A percentile compares a stretch with the other conserved stretches of the same genome.
Conservation (phyloP, 2,329 filamentous ascomycete genomes). For the Cercospora berteroae region DNA sequence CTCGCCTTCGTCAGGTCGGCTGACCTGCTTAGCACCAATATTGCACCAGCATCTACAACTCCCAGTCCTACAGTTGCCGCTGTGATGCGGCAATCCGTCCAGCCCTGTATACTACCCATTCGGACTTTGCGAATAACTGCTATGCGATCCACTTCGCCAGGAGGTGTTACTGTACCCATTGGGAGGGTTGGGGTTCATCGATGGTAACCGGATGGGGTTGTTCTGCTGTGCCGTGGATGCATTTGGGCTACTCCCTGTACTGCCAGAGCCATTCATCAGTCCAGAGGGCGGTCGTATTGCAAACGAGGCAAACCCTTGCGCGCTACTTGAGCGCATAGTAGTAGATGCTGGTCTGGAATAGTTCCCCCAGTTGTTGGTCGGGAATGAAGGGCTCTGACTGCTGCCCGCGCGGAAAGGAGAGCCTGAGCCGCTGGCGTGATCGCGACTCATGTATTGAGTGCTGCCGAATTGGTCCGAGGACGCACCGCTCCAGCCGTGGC, state of each 20-base stretch:
- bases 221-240: constrained; percentile 9
- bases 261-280: constrained; percentile 3
- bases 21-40: not conserved
- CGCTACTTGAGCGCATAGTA: constrained; percentile 6
- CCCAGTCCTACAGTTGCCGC: not conserved
- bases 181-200: constrained; percentile 13
- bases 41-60: not conserved
- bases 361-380: constrained; percentile 9
- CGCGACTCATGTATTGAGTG: constrained; percentile 9
- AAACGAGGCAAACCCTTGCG: constrained; percentile 9
- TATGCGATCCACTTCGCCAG: constrained; percentile 16
- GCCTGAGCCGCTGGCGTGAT: constrained; percentile 8
- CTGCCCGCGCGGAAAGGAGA: constrained; percentile 14
- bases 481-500: constrained; percentile 19
- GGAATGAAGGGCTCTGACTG: constrained; percentile 17
- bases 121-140: constrained; percentile 19
- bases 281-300: constrained; percentile 15
- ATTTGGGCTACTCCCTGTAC: not conserved
- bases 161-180: constrained; percentile 11
- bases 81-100: not conserved
- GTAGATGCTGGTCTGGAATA: constrained; percentile 16
- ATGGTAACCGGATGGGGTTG: constrained; percentile 13
- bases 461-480: constrained; percentile 8
- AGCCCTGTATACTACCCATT: constrained; percentile 7
- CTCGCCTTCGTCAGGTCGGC: not conserved